phyloP scores from a whole-genome alignment of 2,329 filamentous ascomycete genomes.

The Cryphonectria nitschkei region DNA sequence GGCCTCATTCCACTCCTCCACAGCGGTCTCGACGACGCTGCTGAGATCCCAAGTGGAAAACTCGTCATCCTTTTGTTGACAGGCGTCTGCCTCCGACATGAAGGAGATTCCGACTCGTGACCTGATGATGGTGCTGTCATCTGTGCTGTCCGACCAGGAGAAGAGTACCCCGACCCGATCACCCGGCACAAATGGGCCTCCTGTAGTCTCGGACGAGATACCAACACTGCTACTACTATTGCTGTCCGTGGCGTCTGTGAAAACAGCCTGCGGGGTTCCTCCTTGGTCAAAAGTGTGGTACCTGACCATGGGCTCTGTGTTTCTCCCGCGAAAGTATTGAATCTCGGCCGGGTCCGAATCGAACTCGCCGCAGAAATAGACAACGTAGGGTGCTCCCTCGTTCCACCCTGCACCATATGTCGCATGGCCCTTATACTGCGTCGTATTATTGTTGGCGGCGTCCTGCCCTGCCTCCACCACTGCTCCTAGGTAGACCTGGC shows the following conservation, averaged over 20 bases:
- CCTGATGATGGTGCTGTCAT: conserved; percentile 46
- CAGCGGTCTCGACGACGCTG: conserved; percentile 43
- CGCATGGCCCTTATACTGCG: conserved; percentile 43
- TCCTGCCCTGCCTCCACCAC: conserved; percentile 37
- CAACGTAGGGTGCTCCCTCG: conserved; percentile 46
- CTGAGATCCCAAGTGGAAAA: conserved; percentile 48
- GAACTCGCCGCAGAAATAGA: conserved; percentile 50
- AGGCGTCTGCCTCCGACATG: conserved; percentile 52
- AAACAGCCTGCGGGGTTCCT: conserved; percentile 18
- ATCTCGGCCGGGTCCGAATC: conserved; percentile 40
- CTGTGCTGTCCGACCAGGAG: conserved; percentile 44
- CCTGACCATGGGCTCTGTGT: conserved; percentile 48
- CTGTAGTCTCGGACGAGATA: conserved; percentile 51
- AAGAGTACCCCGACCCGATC: conserved; percentile 57
- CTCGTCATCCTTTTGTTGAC: conserved; percentile 50
- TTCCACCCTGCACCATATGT: conserved; percentile 51
- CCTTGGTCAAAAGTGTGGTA: conserved; percentile 24
- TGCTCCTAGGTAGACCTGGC: conserved; percentile 43
- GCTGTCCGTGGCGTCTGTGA: conserved; percentile 10
- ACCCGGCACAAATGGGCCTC: conserved; percentile 34
- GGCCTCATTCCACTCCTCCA: conserved; percentile 49
- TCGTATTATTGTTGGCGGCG: conserved; percentile 37
- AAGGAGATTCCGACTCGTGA: conserved; percentile 57
- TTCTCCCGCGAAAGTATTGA: conserved; percentile 47
- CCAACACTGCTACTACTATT: background rate